These are phyloP conservation scores for Silene noctiflora DNA, from an alignment of 179 eudicot species.

Conservation along the genomic window DNA sequence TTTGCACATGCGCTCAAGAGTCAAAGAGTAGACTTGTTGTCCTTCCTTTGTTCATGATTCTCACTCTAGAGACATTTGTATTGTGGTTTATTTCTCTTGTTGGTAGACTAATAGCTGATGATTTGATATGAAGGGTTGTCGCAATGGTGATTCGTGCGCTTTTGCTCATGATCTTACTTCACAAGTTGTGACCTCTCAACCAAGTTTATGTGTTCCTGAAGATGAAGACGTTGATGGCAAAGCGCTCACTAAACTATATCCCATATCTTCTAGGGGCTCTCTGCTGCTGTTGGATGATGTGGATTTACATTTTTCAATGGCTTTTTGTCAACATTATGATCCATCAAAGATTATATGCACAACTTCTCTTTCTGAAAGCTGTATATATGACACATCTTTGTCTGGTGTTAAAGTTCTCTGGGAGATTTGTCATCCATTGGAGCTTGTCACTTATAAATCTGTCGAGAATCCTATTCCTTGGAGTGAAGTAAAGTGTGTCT, in stretches of 20 bases:
- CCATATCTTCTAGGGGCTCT: slow-evolving; percentile 38
- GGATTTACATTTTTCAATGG: slow-evolving; percentile 50
- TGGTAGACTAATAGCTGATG: slow-evolving; percentile 12
- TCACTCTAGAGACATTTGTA: neutral
- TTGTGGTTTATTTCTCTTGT: slow-evolving; percentile 14
- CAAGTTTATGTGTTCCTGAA: slow-evolving; percentile 49
- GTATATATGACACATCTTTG: slow-evolving; percentile 38
- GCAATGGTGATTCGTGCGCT: slow-evolving; percentile 63
- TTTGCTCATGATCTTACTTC: slow-evolving; percentile 60
- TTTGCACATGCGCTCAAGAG: neutral
- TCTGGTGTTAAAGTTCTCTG: slow-evolving; percentile 44
- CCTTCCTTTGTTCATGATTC: neutral
- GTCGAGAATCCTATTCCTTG: slow-evolving; percentile 52
- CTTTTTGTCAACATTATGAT: slow-evolving; percentile 43
- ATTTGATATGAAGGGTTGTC: slow-evolving; percentile 69
- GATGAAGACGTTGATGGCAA: slow-evolving; percentile 43
- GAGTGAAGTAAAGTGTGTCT: slow-evolving; percentile 53
- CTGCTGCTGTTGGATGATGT: slow-evolving; percentile 63
- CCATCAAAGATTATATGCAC: slow-evolving; percentile 63
- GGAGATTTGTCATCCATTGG: slow-evolving; percentile 45
- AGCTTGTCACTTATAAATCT: slow-evolving; percentile 38
- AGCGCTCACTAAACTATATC: slow-evolving; percentile 46
- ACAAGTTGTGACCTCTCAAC: slow-evolving; percentile 27
- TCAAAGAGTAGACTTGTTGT: neutral
- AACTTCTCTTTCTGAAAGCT: slow-evolving; percentile 39